Evolutionary conservation across 192 early-diverging fungal species (phyloP), one percentile per base, ranked within the genome.

Genomic region (Coemansia reversa): DNA sequence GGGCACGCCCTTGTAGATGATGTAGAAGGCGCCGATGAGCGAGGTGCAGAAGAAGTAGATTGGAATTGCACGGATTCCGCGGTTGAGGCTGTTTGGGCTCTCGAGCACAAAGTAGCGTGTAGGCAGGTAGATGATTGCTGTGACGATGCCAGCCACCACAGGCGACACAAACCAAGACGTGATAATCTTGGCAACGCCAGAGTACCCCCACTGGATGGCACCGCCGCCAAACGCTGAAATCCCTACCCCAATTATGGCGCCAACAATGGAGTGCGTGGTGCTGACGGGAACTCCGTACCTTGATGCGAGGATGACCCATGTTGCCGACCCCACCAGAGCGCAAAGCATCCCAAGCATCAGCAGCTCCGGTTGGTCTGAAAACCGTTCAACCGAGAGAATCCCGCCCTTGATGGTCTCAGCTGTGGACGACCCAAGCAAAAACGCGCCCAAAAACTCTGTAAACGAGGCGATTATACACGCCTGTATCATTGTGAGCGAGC

Each of bases 341-440:
- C 92, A 94, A 54, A 90, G 82, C 88, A 94, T 94, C 27, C 76
- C 90, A 35, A 89, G 64, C 93, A 94, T 94, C 50, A 94, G 84
- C 7, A 90, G 56, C 54, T 89, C 92, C 1, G 91, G 92, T 49
- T 84, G 71, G 18, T 63, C 59, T 7, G 42, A 72, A 72, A 92
- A 93, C 3, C 58, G 51, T 8, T 69, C 53, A 35, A 90, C 81
- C 3, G 75, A 71, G 39, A 94, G 77, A 60, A 94, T 89, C 18
- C 85, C 83, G 60, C 89, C 86, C 60, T 89, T 88, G 81, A 94
- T 93, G 42, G 92, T 94, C 51, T 93, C 90, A 5, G 91, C 66
- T 1, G 89, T 90, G 11, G 61, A 61, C 5, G 86, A 78, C 27
- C 92, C 92, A 27, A 94, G 82, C 24, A 92, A 71, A 7, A 94